Percentiles rank a stretch among this genome's conserved stretches.
phyloP scores from a whole-genome alignment of 192 early-diverging fungal genomes.

The Dissophora ornata region DNA sequence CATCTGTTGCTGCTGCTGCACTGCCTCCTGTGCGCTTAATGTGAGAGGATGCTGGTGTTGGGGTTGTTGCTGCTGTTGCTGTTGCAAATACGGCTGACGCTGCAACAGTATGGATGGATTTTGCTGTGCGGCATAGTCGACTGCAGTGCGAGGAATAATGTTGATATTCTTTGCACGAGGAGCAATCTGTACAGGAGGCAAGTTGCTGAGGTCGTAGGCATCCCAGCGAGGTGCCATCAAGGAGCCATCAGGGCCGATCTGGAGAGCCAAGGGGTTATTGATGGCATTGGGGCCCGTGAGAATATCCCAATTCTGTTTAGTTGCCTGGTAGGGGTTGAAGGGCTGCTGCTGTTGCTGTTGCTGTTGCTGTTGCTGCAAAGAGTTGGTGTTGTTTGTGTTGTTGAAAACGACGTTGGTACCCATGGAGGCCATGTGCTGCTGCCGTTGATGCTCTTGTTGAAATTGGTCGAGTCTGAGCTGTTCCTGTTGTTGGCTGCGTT shows the following conservation, averaged over 20 bases:
- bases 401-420: slow-evolving; percentile 18
- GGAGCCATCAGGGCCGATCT: slow-evolving; percentile 37
- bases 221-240: slow-evolving; percentile 32
- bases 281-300: slow-evolving; percentile 51
- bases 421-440: slow-evolving; percentile 10
- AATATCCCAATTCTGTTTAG: slow-evolving; percentile 44
- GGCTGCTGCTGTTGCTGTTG: slow-evolving; percentile 23
- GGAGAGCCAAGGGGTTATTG: slow-evolving; percentile 35
- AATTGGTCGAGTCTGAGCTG: slow-evolving; percentile 9
- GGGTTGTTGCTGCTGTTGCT: slow-evolving; percentile 15
- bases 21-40: slow-evolving; percentile 2
- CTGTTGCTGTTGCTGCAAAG: slow-evolving; percentile 1
- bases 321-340: slow-evolving; percentile 11
- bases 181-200: slow-evolving; percentile 49
- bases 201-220: slow-evolving; percentile 36
- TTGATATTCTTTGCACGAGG: slow-evolving; percentile 42
- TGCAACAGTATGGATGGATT: slow-evolving; percentile 20
- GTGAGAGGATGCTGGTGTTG: slow-evolving; percentile 8
- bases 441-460: slow-evolving; percentile 14
- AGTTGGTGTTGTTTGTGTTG: neutral
- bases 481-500: slow-evolving; percentile 8
- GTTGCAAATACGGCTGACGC: slow-evolving; percentile 12
- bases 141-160: slow-evolving; percentile 25
- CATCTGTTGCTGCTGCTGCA: slow-evolving; percentile 26
- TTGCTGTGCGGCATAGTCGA: slow-evolving; percentile 31